A percentile compares a stretch with the other conserved stretches of the same genome.
Conservation (phyloP, 2,329 filamentous ascomycete species). For the Trichoderma gracile region DNA sequence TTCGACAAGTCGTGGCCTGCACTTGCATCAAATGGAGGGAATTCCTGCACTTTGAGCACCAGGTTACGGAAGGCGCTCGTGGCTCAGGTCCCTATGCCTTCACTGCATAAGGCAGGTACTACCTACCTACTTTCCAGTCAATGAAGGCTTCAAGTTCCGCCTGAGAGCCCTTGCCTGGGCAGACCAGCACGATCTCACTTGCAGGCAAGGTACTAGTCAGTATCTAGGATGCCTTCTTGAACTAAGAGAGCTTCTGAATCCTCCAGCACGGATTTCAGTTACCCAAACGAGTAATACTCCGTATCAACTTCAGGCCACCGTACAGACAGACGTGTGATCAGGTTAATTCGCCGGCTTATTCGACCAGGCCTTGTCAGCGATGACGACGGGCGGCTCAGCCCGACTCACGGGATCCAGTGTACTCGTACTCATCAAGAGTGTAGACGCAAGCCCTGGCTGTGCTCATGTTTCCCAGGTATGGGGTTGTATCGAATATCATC, state of each 20-base stretch:
- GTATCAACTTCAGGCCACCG: not conserved
- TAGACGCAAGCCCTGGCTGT: not conserved
- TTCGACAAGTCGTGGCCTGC: not conserved
- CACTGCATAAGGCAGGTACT: no score
- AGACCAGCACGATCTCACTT: no score
- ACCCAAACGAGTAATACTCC: not conserved
- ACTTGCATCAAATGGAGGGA: not conserved
- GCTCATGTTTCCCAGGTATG: not conserved
- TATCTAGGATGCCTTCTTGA: not conserved
- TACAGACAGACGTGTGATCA: not conserved
- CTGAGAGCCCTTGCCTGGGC: no score
- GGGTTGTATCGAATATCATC: constrained; percentile 12
- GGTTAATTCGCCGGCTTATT: constrained; percentile 12
- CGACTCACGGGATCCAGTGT: not conserved
- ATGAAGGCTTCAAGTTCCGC: not conserved
- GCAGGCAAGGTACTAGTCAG: no score
- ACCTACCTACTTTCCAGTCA: not conserved
- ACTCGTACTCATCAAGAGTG: not conserved
- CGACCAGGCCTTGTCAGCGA: constrained; percentile 10
- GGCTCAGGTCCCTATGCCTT: not conserved
- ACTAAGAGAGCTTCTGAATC: not conserved
- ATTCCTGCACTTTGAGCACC: not conserved
- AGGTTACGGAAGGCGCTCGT: constrained; percentile 3
- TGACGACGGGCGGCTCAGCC: constrained; percentile 12
- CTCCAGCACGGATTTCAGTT: not conserved